Base-by-base conservation (phyloP, 2,329 filamentous ascomycete genomes). In the Pestalotiopsis sp. region DNA sequence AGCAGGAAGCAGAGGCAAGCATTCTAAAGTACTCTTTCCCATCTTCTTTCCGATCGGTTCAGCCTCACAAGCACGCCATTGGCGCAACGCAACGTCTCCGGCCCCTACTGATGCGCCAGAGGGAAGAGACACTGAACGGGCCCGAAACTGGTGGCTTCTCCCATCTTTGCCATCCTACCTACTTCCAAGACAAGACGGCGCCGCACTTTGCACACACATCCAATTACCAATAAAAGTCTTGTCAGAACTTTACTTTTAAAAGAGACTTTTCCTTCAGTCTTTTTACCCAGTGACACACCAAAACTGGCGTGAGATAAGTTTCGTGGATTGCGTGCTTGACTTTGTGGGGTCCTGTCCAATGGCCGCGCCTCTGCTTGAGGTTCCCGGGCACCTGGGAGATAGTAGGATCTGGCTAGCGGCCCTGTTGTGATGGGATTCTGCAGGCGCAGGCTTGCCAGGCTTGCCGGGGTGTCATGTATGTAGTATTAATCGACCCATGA, bases 331-430 rank as follows among this genome's bases (percentile, higher is more conserved):
- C 61, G 61, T 64, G 61, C 61, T 64, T 25, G 61, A 49, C 11
- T 39, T 64, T 64, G 61, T 64, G 61, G 39, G 61, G 61, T n/a
- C n/a, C 12, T n/a, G 23, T 25, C 61, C 38, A 64, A 31, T 49
- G 61, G 27, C 59, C 31, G 31, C 31, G 36, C 17, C 38, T 41
- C 27, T 52, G 45, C 45, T 52, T n/a, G 45, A 52, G 45, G 45
- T 52, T 52, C 45, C 45, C 45, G 17, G 45, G 45, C 45, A n/a
- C 20, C 20, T 52, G 45, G 45, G 45, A 52, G 20, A 52, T 52
- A n/a, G 45, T 52, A 52, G 45, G n/a, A 52, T 52, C 45, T 23
- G 14, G n/a, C 45, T 52, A 23, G 45, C 45, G 45, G 45, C 45
- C 31, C 45, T 52, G 45, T 52, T 52, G 45, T 52, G 45, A 52